Conservation (phyloP, 2,329 filamentous ascomycete genomes). For the Annulohypoxylon truncatum region DNA sequence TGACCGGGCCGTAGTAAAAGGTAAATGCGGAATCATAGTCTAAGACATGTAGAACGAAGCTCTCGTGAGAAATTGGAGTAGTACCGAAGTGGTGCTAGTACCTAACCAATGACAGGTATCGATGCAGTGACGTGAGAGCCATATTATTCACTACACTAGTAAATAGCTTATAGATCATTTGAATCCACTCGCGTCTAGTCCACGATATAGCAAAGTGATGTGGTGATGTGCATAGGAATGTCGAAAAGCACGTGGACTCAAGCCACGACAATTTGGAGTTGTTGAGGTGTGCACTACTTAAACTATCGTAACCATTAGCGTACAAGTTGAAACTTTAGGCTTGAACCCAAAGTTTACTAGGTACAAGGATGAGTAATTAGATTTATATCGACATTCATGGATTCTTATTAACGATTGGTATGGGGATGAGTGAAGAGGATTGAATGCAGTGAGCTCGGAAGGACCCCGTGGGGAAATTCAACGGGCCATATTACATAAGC, state of each 20-base stretch:
- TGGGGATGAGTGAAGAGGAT: background rate
- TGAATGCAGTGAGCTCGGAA: too few species aligned
- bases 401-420: too few species aligned
- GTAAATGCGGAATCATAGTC: slow-evolving; percentile 28
- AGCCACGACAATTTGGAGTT: background rate
- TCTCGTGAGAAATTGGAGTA: background rate
- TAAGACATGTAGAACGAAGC: background rate
- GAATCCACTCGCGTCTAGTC: background rate
- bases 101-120: background rate
- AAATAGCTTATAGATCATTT: background rate
- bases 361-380: background rate
- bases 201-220: background rate
- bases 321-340: slow-evolving; percentile 7
- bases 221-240: background rate
- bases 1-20: slow-evolving; percentile 21
- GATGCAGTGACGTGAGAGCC: background rate
- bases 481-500: background rate
- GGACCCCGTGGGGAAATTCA: slow-evolving; percentile 26
- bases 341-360: slow-evolving; percentile 2
- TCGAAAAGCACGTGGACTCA: background rate
- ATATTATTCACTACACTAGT: background rate
- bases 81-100: background rate
- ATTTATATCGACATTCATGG: background rate
- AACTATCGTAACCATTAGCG: background rate
- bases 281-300: slow-evolving; percentile 1